Evolutionary conservation across 768 basidiomycete species (phyloP).

Genomic region (Phylloporus rhodoxanthus): DNA sequence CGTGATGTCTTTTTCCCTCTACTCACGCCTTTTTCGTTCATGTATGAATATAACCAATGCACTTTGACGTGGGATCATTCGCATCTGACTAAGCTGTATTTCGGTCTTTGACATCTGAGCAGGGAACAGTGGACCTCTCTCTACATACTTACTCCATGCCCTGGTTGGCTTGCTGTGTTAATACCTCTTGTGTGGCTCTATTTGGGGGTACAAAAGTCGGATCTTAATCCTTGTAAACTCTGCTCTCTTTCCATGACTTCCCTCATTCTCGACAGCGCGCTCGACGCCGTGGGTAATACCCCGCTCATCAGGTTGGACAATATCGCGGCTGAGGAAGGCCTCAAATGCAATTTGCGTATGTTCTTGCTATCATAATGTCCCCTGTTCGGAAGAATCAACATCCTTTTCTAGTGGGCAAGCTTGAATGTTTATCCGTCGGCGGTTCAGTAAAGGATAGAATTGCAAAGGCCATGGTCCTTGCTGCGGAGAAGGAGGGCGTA

Average conservation of each 20-base stretch:
- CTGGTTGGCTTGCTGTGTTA: too few species aligned
- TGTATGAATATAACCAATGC: too few species aligned
- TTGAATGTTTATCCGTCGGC: slow-evolving; percentile 86
- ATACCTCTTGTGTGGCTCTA: not conserved
- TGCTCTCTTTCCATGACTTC: slow-evolving; percentile 29
- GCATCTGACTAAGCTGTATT: too few species aligned
- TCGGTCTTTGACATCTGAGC: too few species aligned
- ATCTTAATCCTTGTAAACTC: not conserved
- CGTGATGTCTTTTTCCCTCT: too few species aligned
- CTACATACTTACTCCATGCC: too few species aligned
- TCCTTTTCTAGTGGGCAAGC: slow-evolving; percentile 65
- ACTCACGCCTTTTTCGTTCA: too few species aligned
- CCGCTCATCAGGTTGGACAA: slow-evolving; percentile 84
- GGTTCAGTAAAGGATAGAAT: slow-evolving; percentile 96
- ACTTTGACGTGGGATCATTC: too few species aligned
- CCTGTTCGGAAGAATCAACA: not conserved
- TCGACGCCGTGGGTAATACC: slow-evolving; percentile 85
- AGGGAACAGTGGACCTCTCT: too few species aligned
- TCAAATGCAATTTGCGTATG: slow-evolving; percentile 89
- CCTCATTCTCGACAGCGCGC: slow-evolving; percentile 65
- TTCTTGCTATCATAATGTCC: slow-evolving; percentile 7
- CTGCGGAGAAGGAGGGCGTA: slow-evolving; percentile 84
- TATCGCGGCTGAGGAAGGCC: slow-evolving; percentile 63
- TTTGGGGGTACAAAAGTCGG: not conserved
- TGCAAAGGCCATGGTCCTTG: slow-evolving; percentile 92